Base-by-base conservation (phyloP, 768 basidiomycete genomes). In the Leccinum olivaceopallidum region DNA sequence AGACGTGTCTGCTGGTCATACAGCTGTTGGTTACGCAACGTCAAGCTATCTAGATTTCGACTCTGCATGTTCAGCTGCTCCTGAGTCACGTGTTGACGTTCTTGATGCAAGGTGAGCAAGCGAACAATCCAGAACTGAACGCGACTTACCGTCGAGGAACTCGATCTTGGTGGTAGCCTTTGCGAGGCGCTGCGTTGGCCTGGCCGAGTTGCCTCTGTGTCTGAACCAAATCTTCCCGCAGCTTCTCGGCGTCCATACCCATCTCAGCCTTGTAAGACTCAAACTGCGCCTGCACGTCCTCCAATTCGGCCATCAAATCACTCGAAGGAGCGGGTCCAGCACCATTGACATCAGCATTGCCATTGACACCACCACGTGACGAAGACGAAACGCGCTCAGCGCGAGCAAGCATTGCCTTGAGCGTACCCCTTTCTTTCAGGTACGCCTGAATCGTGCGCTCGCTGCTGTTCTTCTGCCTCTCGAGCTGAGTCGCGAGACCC, bases 371-470 rank as follows among this genome's bases (percentile, higher is more conserved):
- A 7, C 49, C 56, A 56, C 57, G 69, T 26, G 42, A 66, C 30
- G 55, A 63, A 55, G 49, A 65, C 30, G 55, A 61, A 54, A 51
- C 55, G 47, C 67, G 69, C 66, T 83, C 79, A 14, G 81, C 78
- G 55, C 90, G 77, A 18, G 80, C 79, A 16, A 95, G 79, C 81
- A 97, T 84, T 42, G 82, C 81, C 66, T 86, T 88, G 64, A 95
- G 82, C 50, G 92, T 84, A 65, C 98, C 97, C 6, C 94, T 79
- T 75, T 99, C 96, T 75, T 91, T 91, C 75, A 89, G 83, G 59
- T 90, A 91, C 12, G 89, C 87, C 67, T 92, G 88, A 47, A 92
- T 86, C 51, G 87, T 80, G n/a, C 76, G 75, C 36, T 90, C 87
- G 69, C 83, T 81, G 71, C 79, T 80, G 73, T 85, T 85, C 75